Evolutionary conservation across 2,329 filamentous ascomycete genomes (phyloP), one percentile per base, ranked within the genome.

Genomic region (Dissoconium aciculare): DNA sequence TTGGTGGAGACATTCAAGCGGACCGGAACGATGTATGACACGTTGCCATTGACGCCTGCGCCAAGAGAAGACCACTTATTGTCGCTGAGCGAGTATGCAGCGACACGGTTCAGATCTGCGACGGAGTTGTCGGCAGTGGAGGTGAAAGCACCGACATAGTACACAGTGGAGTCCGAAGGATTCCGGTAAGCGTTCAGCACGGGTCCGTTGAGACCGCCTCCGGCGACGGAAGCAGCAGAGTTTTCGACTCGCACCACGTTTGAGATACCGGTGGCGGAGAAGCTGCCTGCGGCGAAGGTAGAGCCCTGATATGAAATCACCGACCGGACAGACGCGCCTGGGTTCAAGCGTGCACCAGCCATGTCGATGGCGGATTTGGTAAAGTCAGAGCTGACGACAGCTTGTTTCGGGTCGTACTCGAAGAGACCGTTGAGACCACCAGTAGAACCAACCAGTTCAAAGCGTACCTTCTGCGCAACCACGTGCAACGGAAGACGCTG

Each of bases 401-500:
- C 60, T 35, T 66, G 51, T 11, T 63, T 66, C 0, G 85, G 81
- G 44, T 91, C 69, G 50, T 81, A 94, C 47, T 95, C 89, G 51
- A 80, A 95, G 2, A 98, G 60, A 5, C 84, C 84, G 49, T 94
- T 94, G 31, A 98, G 61, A 3, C 80, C 81, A 30, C 78, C 80
- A 27, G 75, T 80, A 3, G 78, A 78, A 40, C 74, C 74, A 41
- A 76, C 66, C 27, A 82, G 62, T 27, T 66, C 74, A 53, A 94
- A 93, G 6, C 77, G 74, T 24, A 95, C 74, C 33, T 79, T 71
- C 50, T 91, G 85, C 5, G 89, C 89, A n/a, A 98, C 89, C 41
- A 95, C 61, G 1, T 78, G 79, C 50, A 89, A 62, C 33, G 69
- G 63, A 2, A 64, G 57, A 17, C 74, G 57, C 53, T 84, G 78